Base-by-base conservation (phyloP, 2,329 filamentous ascomycete species). In the Rosellinia necatrix region DNA sequence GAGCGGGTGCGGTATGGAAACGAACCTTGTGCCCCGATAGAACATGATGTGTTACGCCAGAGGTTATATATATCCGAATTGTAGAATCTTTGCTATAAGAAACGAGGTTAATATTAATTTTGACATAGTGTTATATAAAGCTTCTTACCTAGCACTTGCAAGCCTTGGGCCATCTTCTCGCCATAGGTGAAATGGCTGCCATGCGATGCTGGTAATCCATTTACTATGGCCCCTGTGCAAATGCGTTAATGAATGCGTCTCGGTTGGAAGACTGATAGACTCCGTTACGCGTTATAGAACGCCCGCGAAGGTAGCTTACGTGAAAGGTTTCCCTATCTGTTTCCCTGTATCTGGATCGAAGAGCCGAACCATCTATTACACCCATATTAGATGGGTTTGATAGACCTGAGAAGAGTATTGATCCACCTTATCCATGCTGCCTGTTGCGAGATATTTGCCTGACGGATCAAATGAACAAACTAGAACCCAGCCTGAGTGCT, bases 101-200 rank as follows among this genome's bases (percentile, higher is more conserved):
- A 30, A 27, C 5, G 10, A 21, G 40, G 38, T 58, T 10, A 56
- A 29, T 8, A 22, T 29, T 21, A 21, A 43, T 13, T 7, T 2
- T 17, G 10, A 7, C 5, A 3, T 42, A 42, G 7, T 17, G 2
- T 21, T 3, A 41, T 22, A 1, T 49, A 15, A 9, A 17, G 38
- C 17, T 44, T 3, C 52, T 44, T 30, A 61, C 59, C 59, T 61
- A n/a, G 59, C 89, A 19, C 90, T 96, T 3, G 91, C 94, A 50
- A 99, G 76, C 47, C 91, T 84, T 12, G 90, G 88, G 12, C 88
- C 85, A n/a, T 85, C 89, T 49, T 83, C 80, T 15, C 81, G 76
- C 79, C 93, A 92, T 17, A 90, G 76, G 71, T 97, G 93, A 72
- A 92, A 96, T 8, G 94, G 94, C 71, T 97, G 91, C 94, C 94